Percentiles rank a stretch among this genome's conserved stretches.
phyloP scores from a whole-genome alignment of 1,139 yeast species.

The Sugiyamaella xylanicola region DNA sequence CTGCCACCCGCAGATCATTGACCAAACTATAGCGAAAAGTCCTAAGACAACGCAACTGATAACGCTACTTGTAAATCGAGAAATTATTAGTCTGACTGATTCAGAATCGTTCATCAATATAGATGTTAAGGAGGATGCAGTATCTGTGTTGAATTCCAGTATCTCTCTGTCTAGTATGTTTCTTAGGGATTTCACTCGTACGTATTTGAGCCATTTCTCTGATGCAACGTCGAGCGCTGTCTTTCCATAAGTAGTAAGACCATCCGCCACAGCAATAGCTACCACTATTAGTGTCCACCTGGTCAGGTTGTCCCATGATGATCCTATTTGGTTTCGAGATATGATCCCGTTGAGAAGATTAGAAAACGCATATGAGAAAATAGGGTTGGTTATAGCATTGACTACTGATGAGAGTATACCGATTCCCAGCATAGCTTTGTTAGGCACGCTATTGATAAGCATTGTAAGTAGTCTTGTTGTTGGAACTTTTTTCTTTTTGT shows the following conservation, averaged over 20 bases:
- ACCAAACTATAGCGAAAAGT: conserved; percentile 70
- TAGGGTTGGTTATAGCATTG: conserved; percentile 69
- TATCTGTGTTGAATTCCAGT: conserved; percentile 51
- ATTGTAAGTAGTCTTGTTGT: conserved; percentile 1
- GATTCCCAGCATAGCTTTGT: conserved; percentile 45
- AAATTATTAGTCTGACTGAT: conserved; percentile 65
- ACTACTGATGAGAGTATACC: conserved; percentile 59
- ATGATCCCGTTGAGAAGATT: conserved; percentile 52
- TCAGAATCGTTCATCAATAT: conserved; percentile 78
- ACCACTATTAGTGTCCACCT: conserved; percentile 72
- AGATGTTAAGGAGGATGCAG: conserved; percentile 58
- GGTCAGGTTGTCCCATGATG: conserved; percentile 26
- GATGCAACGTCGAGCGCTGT: conserved; percentile 58
- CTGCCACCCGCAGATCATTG: conserved; percentile 82
- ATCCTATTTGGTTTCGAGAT: conserved; percentile 22
- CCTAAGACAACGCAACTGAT: conserved; percentile 58
- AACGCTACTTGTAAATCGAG: conserved; percentile 60
- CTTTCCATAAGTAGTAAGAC: conserved; percentile 56
- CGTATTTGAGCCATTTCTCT: conserved; percentile 64
- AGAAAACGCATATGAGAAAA: conserved; percentile 78
- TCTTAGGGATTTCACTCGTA: conserved; percentile 56
- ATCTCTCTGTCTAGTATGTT: conserved; percentile 57
- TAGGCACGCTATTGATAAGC: conserved; percentile 27
- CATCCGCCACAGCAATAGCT: conserved; percentile 62
- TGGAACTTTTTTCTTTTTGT: conserved; percentile 18